Percentiles rank a stretch among this genome's conserved stretches.
Conservation (phyloP, 192 early-diverging fungal species). For the Helicostylum pulchrum region DNA sequence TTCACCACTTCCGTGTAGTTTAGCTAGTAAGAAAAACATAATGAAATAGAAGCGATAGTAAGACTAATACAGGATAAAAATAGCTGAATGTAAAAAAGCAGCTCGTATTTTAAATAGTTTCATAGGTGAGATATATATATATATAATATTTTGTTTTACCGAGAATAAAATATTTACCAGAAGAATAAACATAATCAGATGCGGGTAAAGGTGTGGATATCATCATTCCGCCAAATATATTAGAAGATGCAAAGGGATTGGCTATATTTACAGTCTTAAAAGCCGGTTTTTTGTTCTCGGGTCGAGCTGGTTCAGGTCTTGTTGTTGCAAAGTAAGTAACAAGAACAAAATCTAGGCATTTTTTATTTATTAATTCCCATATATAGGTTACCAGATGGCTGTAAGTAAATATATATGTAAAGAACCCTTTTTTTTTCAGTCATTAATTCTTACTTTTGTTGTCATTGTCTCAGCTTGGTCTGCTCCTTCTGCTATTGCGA, state of each 20-base stretch:
- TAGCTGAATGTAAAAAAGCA: constrained; percentile 31
- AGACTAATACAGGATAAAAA: background rate
- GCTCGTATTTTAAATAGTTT: constrained; percentile 29
- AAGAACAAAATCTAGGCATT: background rate
- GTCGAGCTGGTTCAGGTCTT: constrained; percentile 83
- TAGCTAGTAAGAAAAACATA: constrained; percentile 24
- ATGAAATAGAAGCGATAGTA: no score
- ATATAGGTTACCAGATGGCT: constrained; percentile 64
- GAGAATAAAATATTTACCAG: no score
- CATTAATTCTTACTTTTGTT: no score
- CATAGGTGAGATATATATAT: constrained; percentile 15
- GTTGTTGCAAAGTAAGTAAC: constrained; percentile 80
- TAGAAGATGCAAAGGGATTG: constrained; percentile 79
- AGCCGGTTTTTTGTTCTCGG: constrained; percentile 89
- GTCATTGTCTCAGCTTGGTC: constrained; percentile 53
- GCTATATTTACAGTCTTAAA: constrained; percentile 93
- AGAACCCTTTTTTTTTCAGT: background rate
- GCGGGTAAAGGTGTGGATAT: constrained; percentile 53
- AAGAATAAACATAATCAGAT: constrained; percentile 5
- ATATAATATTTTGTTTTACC: background rate
- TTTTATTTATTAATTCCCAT: background rate
- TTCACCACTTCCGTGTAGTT: constrained; percentile 36
- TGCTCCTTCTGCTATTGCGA: constrained; percentile 77
- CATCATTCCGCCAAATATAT: constrained; percentile 62
- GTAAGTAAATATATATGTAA: no score